These are phyloP conservation scores for Solanum hybrid DNA, from an alignment of 305 asterid genomes.

Conservation along the genomic window DNA sequence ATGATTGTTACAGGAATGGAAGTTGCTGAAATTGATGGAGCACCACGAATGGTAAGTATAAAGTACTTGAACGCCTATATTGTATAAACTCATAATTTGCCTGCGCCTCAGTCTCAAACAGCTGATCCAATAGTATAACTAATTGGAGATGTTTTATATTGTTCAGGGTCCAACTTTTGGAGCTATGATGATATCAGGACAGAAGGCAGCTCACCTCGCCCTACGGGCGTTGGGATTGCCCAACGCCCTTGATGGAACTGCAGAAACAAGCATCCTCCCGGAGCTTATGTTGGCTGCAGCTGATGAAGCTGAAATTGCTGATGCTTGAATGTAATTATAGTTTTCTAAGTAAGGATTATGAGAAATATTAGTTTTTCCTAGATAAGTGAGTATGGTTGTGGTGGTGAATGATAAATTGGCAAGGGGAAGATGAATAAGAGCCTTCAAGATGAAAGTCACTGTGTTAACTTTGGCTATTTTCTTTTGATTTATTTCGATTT, in stretches of 20 bases:
- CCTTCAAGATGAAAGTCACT: background rate
- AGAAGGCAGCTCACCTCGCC: slow-evolving; percentile 51
- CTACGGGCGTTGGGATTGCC: slow-evolving; percentile 30
- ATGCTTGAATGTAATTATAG: slow-evolving; percentile 20
- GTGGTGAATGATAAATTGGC: background rate
- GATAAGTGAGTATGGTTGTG: background rate
- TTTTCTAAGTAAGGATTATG: background rate
- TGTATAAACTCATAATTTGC: background rate
- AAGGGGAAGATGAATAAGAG: background rate
- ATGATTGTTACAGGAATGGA: slow-evolving; percentile 99
- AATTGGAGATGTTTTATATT: background rate
- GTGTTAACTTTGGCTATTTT: background rate
- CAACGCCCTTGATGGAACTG: slow-evolving; percentile 30
- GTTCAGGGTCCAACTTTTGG: slow-evolving; percentile 46
- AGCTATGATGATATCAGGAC: slow-evolving; percentile 55
- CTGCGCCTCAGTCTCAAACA: background rate
- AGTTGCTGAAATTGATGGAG: slow-evolving; percentile 92
- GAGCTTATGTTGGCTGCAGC: slow-evolving; percentile 34
- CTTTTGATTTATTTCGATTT: background rate
- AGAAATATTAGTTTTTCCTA: background rate
- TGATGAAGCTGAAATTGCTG: slow-evolving; percentile 21
- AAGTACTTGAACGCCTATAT: background rate
- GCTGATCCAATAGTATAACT: background rate
- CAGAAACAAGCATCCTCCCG: slow-evolving; percentile 11
- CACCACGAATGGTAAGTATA: slow-evolving; percentile 79